Evolutionary conservation across 441 rosid genomes (phyloP), one percentile per base, ranked within the genome.

Genomic region (Jatropha podagrica): DNA sequence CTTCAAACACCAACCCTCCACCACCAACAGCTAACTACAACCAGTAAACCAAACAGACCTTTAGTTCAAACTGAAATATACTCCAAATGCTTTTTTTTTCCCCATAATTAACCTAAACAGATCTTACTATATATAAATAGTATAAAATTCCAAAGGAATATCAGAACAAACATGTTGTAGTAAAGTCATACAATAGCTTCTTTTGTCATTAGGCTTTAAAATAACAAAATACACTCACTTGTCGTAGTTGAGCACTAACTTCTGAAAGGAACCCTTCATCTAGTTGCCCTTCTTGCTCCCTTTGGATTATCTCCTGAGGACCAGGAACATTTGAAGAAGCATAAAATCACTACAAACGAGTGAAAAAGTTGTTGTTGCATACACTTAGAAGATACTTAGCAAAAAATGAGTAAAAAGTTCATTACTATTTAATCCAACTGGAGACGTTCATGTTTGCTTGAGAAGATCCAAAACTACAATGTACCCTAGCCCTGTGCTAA

Each of bases 221-320:
- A n/a, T 41, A 23, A 71, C 27, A 78, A 48, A 74, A n/a, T 55
- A 52, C 60, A 80, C 87, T 78, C 81, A 90, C 99, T 83, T 93
- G 95, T 80, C 95, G 86, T 75, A 95, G 81, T 78, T 91, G 98
- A 80, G 97, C 96, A 74, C 78, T 95, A 73, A 93, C 98, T 89
- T 93, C 92, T 79, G 96, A 81, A 77, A 95, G 97, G 77, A 95
- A 91, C 18, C 97, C 96, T 85, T 93, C 99, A 84, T 93, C 96
- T 56, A 91, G 86, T 78, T 89, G 88, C 65, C 99, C 97, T 84
- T 88, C 90, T 73, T 83, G 86, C 80, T 91, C 95, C 84, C 88
- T 86, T 83, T 84, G 95, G 56, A 74, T 76, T 69, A 95, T 82
- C 76, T 88, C 86, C 98, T 95, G 72, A 82, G 75, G 55, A 74